Base-by-base conservation (phyloP, 805 yeast species). In the Scheffersomyces amazonensis region DNA sequence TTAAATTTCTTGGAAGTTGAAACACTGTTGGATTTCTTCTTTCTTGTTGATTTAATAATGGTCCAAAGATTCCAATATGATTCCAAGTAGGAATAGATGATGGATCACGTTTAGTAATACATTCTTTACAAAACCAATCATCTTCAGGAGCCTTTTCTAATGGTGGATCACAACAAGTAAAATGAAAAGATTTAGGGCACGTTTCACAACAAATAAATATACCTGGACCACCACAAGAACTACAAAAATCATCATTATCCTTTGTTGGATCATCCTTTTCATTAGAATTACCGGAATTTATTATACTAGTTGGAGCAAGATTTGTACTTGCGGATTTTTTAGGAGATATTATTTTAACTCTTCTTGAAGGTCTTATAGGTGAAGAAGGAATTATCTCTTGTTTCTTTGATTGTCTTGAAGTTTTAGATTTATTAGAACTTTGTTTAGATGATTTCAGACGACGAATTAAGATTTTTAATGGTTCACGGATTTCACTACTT, bases 171-270 rank as follows among this genome's bases (percentile, higher is more conserved):
- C 91, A 76, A 58, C 99, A 91, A 4, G 86, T 71, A 54, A 93
- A 88, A 56, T 91, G 99, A 62, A 91, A 93, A 2, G 96, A 86
- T 50, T 74, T 75, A 0, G 97, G 96, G 60, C 99, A 91, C 2
- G 86, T 73, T 50, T 91, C 99, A 63, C 99, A 91, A 62, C 98
- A 93, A 17, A 91, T 69, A 50, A 91, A 89, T 19, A 86, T 73
- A 10, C 99, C 99, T 0, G 89, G 70, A 19, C 88, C 87, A 2
- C 95, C 90, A 64, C 99, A 91, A 0, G 93, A 73, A n/a, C 86
- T 70, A 54, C 99, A 91, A 58, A 75, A 90, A 58, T 91, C 99
- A 44, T 90, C 95, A 57, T 91, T 93, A 41, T 62, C 54, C 17
- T 43, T 46, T 8, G 46, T 47, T 25, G 42, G 36, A 19, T 45